These are phyloP conservation scores for Dactylis glomerata DNA, from an alignment of 176 grass and related monocot species.

Conservation along the genomic window DNA sequence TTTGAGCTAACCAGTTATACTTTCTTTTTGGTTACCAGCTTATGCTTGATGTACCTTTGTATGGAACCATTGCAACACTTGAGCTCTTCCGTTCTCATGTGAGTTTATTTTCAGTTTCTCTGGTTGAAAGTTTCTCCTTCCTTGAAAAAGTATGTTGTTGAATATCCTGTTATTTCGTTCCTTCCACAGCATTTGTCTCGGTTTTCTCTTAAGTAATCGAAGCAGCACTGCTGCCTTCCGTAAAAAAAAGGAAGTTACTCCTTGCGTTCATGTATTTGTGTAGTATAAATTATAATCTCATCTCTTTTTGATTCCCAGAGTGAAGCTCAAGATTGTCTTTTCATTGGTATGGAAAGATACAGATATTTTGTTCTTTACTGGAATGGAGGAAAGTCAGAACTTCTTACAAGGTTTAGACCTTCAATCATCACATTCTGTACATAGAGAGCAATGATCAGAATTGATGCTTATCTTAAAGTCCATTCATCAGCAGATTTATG, in stretches of 20 bases:
- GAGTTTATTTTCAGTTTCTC: conserved; percentile 23
- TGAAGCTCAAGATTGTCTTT: conserved; percentile 90
- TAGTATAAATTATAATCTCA: neutral
- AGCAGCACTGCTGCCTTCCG: no score
- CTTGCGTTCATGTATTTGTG: conserved; percentile 6
- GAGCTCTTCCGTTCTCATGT: conserved; percentile 85
- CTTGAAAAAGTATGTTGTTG: no score
- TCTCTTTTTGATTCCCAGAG: conserved; percentile 35
- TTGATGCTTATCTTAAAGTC: neutral
- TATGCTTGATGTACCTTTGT: conserved; percentile 82
- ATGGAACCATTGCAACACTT: conserved; percentile 82
- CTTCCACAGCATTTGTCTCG: no score
- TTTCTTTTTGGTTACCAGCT: conserved; percentile 48
- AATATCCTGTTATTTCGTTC: no score
- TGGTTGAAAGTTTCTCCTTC: neutral
- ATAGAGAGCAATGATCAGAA: neutral
- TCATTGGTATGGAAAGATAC: conserved; percentile 86
- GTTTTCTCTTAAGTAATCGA: no score
- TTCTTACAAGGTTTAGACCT: conserved; percentile 72
- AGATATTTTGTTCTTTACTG: conserved; percentile 92
- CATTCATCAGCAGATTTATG: neutral
- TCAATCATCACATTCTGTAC: conserved; percentile 1
- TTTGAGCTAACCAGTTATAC: conserved; percentile 1
- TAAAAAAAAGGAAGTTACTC: no score
- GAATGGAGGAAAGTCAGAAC: conserved; percentile 76